These are phyloP conservation scores for Monosporozyma siamensis DNA, from an alignment of 805 yeast genomes.

Conservation along the genomic window DNA sequence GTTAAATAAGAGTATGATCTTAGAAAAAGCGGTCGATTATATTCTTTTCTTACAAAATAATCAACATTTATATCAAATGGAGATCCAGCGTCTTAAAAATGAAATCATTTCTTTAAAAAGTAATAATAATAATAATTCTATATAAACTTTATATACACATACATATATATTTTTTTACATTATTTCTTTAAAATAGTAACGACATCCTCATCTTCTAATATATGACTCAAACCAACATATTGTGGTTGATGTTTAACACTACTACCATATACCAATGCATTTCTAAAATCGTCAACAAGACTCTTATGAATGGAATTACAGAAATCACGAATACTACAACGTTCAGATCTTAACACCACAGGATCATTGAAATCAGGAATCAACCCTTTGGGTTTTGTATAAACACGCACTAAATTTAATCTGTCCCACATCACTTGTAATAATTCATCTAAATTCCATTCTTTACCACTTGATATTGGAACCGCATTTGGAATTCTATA, in stretches of 20 bases:
- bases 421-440: constrained; percentile 93
- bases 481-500: constrained; percentile 94
- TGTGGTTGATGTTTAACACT: constrained; percentile 98
- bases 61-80: constrained; percentile 31
- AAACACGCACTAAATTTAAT: constrained; percentile 84
- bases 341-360: constrained; percentile 75
- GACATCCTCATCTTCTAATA: constrained; percentile 90
- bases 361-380: constrained; percentile 94
- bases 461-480: constrained; percentile 90
- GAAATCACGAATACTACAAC: constrained; percentile 86
- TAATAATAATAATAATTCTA: neutral
- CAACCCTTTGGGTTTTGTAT: constrained; percentile 93
- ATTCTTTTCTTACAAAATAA: constrained; percentile 44
- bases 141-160: neutral
- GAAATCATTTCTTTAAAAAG: constrained; percentile 24
- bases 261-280: constrained; percentile 86
- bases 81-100: constrained; percentile 26
- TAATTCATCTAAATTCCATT: constrained; percentile 95
- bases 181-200: constrained; percentile 82
- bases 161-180: constrained; percentile 1
- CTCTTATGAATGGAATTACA: constrained; percentile 95
- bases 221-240: constrained; percentile 80
- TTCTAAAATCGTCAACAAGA: constrained; percentile 84
- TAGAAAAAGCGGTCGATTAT: constrained; percentile 61
- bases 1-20: constrained; percentile 55